Evolutionary conservation across 176 grass and related monocot genomes (phyloP).

Genomic region (Avena atlantica): DNA sequence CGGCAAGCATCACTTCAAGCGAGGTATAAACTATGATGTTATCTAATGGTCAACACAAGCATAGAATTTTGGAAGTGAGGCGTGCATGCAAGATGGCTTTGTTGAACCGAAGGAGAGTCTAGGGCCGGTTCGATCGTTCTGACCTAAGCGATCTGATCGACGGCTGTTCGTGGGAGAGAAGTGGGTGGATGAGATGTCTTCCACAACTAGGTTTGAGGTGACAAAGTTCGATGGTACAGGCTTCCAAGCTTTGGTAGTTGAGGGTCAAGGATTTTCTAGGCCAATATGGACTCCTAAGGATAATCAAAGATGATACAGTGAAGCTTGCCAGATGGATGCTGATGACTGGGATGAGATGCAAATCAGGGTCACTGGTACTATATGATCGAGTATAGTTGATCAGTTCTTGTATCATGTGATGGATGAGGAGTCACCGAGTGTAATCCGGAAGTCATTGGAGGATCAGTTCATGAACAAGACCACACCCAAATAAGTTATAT

Average conservation of each 20-base stretch:
- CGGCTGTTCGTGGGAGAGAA: background rate
- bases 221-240: background rate
- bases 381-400: background rate
- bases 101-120: too few species aligned
- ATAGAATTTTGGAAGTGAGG: background rate
- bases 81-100: too few species aligned
- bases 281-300: background rate
- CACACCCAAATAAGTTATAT: too few species aligned
- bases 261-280: background rate
- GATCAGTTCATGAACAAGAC: background rate
- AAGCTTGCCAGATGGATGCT: background rate
- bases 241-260: background rate
- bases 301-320: background rate
- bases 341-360: background rate
- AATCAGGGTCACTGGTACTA: background rate
- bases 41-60: too few species aligned
- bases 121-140: background rate
- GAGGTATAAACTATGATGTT: too few species aligned
- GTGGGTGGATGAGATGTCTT: background rate
- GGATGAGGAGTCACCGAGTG: background rate
- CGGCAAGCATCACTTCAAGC: too few species aligned
- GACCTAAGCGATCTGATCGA: background rate
- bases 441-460: background rate
- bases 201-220: background rate
- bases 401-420: background rate